A percentile compares a stretch with the other conserved stretches of the same genome.
These are phyloP conservation scores for Straminergon stramineum DNA, from an alignment of 225 moss, liverwort and hornwort species.

Conservation along the genomic window DNA sequence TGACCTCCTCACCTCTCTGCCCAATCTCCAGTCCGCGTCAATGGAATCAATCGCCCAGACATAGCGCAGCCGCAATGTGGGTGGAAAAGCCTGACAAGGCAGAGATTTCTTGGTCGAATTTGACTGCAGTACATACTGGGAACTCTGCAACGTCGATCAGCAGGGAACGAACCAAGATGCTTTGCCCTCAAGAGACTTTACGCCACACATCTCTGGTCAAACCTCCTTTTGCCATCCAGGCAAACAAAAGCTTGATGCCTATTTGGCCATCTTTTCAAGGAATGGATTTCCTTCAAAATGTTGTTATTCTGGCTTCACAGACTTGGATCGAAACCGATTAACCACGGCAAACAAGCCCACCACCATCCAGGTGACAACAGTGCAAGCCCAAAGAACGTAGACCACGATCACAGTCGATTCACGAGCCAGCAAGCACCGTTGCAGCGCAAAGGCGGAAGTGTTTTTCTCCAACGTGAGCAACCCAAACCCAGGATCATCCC, in stretches of 20 bases:
- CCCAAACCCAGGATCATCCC: conserved; percentile 53
- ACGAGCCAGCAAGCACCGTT: conserved; percentile 30
- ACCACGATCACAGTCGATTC: conserved; percentile 41
- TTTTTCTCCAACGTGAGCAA: conserved; percentile 23
- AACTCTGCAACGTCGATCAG: not conserved
- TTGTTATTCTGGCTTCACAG: conserved; percentile 42
- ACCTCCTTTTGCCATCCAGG: not conserved
- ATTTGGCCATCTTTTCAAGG: not conserved
- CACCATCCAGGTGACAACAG: conserved; percentile 11
- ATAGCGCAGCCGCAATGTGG: not conserved
- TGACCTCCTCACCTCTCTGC: not conserved
- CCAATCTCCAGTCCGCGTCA: not conserved
- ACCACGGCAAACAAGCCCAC: not conserved
- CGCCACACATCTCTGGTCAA: not conserved
- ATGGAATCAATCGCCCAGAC: not conserved
- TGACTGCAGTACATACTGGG: not conserved
- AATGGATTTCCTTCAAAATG: not conserved
- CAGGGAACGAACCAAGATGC: not conserved
- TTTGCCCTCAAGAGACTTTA: not conserved
- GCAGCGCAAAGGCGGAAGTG: not conserved
- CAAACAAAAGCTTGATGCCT: not conserved
- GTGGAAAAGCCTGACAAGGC: not conserved
- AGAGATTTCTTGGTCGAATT: not conserved
- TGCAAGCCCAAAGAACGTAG: conserved; percentile 23
- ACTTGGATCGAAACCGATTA: conserved; percentile 19